Conservation (phyloP, 306 rosid species). For the Alnus glutinosa region DNA sequence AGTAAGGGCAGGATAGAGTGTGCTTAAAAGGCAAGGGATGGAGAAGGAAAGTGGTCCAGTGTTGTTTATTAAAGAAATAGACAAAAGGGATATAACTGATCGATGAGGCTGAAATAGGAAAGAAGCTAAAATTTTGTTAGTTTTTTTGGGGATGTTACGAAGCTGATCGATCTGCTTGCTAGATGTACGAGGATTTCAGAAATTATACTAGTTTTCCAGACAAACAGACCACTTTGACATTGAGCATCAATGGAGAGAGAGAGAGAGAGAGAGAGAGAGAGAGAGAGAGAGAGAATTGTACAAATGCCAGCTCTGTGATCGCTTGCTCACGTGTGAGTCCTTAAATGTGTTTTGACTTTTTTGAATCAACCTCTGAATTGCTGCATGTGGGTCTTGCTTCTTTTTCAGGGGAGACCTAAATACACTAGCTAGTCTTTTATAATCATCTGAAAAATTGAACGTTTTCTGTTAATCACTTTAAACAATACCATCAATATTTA, state of each 20-base stretch:
- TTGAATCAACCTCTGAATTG: conserved; percentile 45
- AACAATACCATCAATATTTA: conserved; percentile 2
- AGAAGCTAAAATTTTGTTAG: conserved; percentile 28
- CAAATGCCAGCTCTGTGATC: conserved; percentile 46
- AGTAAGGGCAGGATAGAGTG: conserved; percentile 42
- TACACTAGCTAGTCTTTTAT: conserved; percentile 16
- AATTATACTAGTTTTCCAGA: conserved; percentile 9
- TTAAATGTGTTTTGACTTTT: conserved; percentile 89
- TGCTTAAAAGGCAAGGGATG: conserved; percentile 84
- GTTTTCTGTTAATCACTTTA: conserved; percentile 37
- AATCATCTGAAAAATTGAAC: conserved; percentile 21
- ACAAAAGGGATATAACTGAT: conserved; percentile 1
- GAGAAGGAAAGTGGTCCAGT: conserved; percentile 42
- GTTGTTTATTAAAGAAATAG: conserved; percentile 39
- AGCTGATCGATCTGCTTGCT: conserved; percentile 12
- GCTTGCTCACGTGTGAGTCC: conserved; percentile 72
- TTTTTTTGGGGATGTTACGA: conserved; percentile 23
- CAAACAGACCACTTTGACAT: conserved; percentile 7
- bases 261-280: conserved; percentile 15
- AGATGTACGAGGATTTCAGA: conserved; percentile 43
- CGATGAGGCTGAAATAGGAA: conserved; percentile 5
- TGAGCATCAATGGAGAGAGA: conserved; percentile 24
- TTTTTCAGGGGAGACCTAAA: conserved; percentile 31
- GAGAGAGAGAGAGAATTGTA: conserved; percentile 12
- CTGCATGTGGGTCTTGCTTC: conserved; percentile 78